A percentile compares a stretch with the other conserved stretches of the same genome.
Evolutionary conservation across 148 eudicot genomes (phyloP).

Genomic region (Amaranthus hypochondriacus): DNA sequence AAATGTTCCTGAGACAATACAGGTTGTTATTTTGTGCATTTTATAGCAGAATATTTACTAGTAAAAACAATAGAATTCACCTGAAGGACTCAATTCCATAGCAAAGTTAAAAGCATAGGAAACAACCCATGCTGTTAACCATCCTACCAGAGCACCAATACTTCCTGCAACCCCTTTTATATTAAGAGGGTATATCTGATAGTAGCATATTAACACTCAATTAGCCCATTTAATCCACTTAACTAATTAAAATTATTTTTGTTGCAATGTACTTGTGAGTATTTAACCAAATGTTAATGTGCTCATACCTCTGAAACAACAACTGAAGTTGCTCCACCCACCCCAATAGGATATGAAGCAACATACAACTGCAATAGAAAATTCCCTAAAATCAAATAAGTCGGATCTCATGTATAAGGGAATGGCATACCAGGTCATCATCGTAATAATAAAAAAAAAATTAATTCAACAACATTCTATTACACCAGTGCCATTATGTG

Average conservation of each 20-base stretch:
- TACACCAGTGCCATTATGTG: too few relatives aligned
- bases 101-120: constrained; percentile 28
- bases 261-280: too few relatives aligned
- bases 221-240: neutral
- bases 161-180: constrained; percentile 34
- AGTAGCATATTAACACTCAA: too few relatives aligned
- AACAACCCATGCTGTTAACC: constrained; percentile 19
- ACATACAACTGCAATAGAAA: constrained; percentile 15
- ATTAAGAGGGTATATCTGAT: constrained; percentile 35
- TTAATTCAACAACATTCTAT: too few relatives aligned
- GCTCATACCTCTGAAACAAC: constrained; percentile 23
- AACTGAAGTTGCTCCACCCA: constrained; percentile 21
- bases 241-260: too few relatives aligned
- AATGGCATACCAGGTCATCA: too few relatives aligned
- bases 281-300: neutral
- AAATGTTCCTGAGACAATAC: constrained; percentile 18
- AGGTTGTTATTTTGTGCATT: neutral
- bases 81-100: constrained; percentile 38
- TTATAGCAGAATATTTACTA: neutral
- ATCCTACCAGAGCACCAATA: constrained; percentile 4
- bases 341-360: constrained; percentile 20
- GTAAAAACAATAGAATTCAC: constrained; percentile 9
- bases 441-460: too few relatives aligned
- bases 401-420: too few relatives aligned
- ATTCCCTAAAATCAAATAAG: too few relatives aligned